phyloP scores from a whole-genome alignment of 768 basidiomycete genomes.

The Infundibulicybe gibba region DNA sequence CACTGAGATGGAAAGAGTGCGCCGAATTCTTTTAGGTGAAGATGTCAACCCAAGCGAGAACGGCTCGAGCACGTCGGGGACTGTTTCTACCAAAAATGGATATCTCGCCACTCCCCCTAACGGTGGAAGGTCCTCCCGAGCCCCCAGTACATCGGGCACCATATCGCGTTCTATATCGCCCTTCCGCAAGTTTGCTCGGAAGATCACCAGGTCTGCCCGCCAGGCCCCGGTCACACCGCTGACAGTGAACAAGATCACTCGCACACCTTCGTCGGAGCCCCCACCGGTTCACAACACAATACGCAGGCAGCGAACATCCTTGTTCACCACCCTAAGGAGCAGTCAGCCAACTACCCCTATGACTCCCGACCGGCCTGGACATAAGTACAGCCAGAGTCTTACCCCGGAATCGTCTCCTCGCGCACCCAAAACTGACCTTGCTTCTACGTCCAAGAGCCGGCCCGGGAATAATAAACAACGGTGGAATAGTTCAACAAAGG shows the following conservation, averaged over 20 bases:
- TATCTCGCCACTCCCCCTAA: slow-evolving; percentile 66
- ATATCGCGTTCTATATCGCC: slow-evolving; percentile 80
- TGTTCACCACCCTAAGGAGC: slow-evolving; percentile 50
- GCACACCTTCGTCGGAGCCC: slow-evolving; percentile 55
- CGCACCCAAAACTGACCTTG: slow-evolving; percentile 32
- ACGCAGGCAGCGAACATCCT: slow-evolving; percentile 61
- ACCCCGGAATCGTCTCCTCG: slow-evolving; percentile 68
- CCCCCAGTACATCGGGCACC: slow-evolving; percentile 47
- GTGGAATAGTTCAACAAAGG: slow-evolving; percentile 83
- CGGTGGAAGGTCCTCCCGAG: slow-evolving; percentile 36
- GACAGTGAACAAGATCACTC: slow-evolving; percentile 40
- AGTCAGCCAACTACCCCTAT: slow-evolving; percentile 38
- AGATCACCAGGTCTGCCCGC: slow-evolving; percentile 46
- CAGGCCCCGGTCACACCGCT: slow-evolving; percentile 42
- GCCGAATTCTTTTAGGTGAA: slow-evolving; percentile 52
- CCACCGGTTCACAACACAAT: slow-evolving; percentile 22
- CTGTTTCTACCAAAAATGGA: slow-evolving; percentile 48
- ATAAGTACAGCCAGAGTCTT: slow-evolving; percentile 69
- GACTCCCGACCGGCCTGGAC: slow-evolving; percentile 56
- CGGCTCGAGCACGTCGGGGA: slow-evolving; percentile 66
- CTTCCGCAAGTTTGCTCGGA: slow-evolving; percentile 73
- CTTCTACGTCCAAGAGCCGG: slow-evolving; percentile 35
- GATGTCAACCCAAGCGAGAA: slow-evolving; percentile 57
- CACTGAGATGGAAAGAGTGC: slow-evolving; percentile 72
- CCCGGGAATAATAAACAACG: slow-evolving; percentile 35